A percentile compares a stretch with the other conserved stretches of the same genome.
Evolutionary conservation across 306 rosid species (phyloP).

Genomic region (Neltuma alba): DNA sequence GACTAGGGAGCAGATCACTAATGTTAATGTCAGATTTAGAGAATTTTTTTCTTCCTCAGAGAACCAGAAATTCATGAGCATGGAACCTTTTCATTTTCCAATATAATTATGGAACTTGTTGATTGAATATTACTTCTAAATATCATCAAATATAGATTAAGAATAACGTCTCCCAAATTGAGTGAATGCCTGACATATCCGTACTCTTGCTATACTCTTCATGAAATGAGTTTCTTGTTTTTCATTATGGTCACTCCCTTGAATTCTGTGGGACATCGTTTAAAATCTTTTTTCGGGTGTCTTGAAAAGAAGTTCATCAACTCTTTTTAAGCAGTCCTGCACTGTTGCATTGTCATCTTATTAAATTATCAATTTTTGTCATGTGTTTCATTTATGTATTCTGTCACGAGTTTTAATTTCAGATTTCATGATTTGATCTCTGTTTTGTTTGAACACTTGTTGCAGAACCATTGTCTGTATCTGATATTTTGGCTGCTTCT

Average conservation of each 20-base stretch:
- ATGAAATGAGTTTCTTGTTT: neutral
- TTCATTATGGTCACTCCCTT: neutral
- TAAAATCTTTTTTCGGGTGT: constrained; percentile 16
- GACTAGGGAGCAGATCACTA: neutral
- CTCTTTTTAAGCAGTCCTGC: neutral
- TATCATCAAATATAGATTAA: constrained; percentile 1
- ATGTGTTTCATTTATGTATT: neutral
- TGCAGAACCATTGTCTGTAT: constrained; percentile 62
- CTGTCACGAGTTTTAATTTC: constrained; percentile 21
- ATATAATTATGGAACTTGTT: constrained; percentile 20
- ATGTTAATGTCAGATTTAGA: constrained; percentile 27
- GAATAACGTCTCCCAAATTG: neutral
- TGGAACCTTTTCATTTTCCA: neutral
- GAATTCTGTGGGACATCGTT: constrained; percentile 16
- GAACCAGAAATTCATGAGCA: neutral
- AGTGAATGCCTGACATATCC: constrained; percentile 7
- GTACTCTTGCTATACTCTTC: constrained; percentile 3
- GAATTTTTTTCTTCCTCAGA: neutral
- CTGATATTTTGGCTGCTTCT: constrained; percentile 51
- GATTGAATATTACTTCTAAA: neutral
- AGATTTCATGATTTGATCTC: neutral
- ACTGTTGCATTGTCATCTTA: constrained; percentile 14
- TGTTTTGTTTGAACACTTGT: constrained; percentile 17
- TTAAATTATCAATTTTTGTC: neutral
- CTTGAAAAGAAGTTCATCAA: neutral